Evolutionary conservation across 768 basidiomycete genomes (phyloP), one percentile per base, ranked within the genome.

Genomic region (Ramaria sp.): DNA sequence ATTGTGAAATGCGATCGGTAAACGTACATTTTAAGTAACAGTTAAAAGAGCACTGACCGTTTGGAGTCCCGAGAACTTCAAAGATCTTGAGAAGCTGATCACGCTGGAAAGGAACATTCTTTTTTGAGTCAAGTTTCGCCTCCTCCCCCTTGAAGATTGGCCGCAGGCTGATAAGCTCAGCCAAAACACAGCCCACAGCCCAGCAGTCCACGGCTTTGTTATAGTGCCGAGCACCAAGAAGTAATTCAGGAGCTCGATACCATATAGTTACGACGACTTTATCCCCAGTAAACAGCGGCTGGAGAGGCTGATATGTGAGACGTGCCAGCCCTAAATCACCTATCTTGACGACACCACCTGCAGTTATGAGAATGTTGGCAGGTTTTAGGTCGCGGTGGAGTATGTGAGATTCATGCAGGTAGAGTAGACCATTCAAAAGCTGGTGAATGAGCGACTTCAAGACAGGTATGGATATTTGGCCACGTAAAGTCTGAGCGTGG

Each of bases 91-190:
- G 70, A 56, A 98, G 75, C 62, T 99, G 96, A 67, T 98, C 96
- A 54, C 85, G 77, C 66, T 99, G 96, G 66, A 98, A 99, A 0
- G 96, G 96, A 0, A 98, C 84, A 56, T 90, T 92, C 75, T 98
- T 98, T 74, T 97, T 95, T 27, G 85, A 82, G 65, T 98, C 96
- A 41, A 97, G 68, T 67, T 99, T 98, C 1, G 96, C 96, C 69
- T 98, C 96, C 67, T 99, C 96, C 10, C 95, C 96, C 66, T 99
- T 99, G 75, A 98, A 98, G 59, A 99, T 98, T 1, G 96, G 96
- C 22, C 95, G 73, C 44, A 98, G 69, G 58, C 90, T 92, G 1
- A 96, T 83, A 18, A 99, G 71, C 69, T 99, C 96, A 1, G 94
- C 96, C 70, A 95, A 85, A 42, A 99, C 97, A 65, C 96, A 99